Evolutionary conservation across 495 filamentous ascomycete genomes (phyloP).

Genomic region (Penicillium lividum): DNA sequence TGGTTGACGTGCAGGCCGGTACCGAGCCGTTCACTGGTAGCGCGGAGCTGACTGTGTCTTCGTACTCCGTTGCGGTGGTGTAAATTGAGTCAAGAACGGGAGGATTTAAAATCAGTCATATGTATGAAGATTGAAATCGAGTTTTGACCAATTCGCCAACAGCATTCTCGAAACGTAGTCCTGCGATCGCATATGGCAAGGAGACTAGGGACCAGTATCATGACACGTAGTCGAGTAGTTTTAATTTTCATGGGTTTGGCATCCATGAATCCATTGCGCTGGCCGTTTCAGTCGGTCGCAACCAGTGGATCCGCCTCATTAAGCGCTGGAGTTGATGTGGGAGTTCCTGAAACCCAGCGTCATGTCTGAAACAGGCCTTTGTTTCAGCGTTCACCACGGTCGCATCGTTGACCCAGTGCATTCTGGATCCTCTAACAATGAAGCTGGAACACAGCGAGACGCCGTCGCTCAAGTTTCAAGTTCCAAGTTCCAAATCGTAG

Average conservation of each 20-base stretch:
- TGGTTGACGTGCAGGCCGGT: constrained; percentile 56
- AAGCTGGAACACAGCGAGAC: background rate
- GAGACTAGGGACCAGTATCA: no score
- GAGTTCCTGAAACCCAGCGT: constrained; percentile 1
- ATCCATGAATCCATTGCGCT: background rate
- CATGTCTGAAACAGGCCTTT: background rate
- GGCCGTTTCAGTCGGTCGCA: constrained; percentile 4
- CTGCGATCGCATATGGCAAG: no score
- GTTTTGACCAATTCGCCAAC: background rate
- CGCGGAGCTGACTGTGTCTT: constrained; percentile 37
- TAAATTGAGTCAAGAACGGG: constrained; percentile 23
- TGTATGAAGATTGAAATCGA: background rate
- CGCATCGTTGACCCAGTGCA: background rate
- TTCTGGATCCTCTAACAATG: background rate
- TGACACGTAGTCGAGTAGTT: no score
- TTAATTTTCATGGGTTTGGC: no score
- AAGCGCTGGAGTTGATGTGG: background rate
- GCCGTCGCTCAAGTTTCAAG: background rate
- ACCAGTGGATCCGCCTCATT: background rate
- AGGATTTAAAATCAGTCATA: background rate
- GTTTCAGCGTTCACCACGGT: background rate
- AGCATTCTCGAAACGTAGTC: no score
- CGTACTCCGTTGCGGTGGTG: constrained; percentile 43
- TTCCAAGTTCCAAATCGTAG: background rate
- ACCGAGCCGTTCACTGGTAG: constrained; percentile 57